Evolutionary conservation across 108 stramenopile genomes (phyloP), one percentile per base, ranked within the genome.

Genomic region (Schizochytrium sp.): DNA sequence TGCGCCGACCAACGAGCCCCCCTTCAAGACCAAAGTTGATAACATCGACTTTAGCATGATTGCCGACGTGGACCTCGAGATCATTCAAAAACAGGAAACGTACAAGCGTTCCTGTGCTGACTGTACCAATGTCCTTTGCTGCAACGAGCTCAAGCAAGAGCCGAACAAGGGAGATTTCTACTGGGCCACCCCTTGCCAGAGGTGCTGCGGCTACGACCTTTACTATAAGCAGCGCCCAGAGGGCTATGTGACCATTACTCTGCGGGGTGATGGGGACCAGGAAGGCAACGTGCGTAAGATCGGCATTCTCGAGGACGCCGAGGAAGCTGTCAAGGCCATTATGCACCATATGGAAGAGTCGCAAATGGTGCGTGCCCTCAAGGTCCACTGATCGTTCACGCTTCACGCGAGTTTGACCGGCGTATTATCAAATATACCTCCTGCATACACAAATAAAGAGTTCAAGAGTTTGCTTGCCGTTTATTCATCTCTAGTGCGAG

Each of bases 1-100:
- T 47, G 51, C 76, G 5, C 14, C 8, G 6, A 47, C 76, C 23
- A 83, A 83, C 28, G 51, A 83, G 51, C 48, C 76, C 14, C 48
- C 76, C 28, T 83, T 25, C 51, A 83, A 83, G 51, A 23, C 48
- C 43, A 45, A 8, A 8, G 23, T 53, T 12, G 76, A 83, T 23
- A 83, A 83, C 76, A 53, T 83, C 48, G 76, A 83, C 23, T 83
- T 53, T 23, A 83, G 48, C n/a, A 83, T 53, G 45, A 83, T 83
- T 53, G 76, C 48, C 51, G 76, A 83, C 76, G 48, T 83, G 14
- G 76, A 83, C 28, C 19, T 83, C 51, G 76, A 83, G 76, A 6
- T 53, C 25, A 23, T 83, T 34, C 76, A 47, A 23, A 83, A 83
- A 83, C 48, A 53, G 48, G 51, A 83, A 6, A 25, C 45, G 43